phyloP scores from a whole-genome alignment of 306 rosid genomes.

The Malus asiatica region DNA sequence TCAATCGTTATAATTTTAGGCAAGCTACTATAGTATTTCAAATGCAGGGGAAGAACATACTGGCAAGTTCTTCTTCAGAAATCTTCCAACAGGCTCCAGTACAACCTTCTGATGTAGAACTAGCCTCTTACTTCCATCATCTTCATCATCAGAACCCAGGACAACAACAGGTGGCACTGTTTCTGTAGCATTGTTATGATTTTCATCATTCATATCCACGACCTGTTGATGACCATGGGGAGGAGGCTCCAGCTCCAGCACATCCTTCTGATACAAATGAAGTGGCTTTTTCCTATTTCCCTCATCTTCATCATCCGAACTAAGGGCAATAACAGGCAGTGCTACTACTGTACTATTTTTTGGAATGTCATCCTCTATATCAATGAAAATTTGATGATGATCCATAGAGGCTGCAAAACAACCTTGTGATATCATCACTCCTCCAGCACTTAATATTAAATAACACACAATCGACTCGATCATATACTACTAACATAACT shows the following conservation, averaged over 20 bases:
- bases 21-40: neutral
- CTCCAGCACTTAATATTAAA: neutral
- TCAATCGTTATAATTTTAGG: neutral
- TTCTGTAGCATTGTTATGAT: no score
- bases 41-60: constrained; percentile 21
- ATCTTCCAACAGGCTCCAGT: constrained; percentile 37
- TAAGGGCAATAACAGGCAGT: neutral
- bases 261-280: neutral
- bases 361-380: neutral
- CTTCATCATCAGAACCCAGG: neutral
- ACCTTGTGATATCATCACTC: neutral
- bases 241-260: neutral
- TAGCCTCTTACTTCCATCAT: neutral
- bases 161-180: neutral
- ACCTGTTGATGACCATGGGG: neutral
- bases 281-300: neutral
- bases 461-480: neutral
- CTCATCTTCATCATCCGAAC: neutral
- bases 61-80: constrained; percentile 56
- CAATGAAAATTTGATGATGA: neutral
- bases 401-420: neutral
- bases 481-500: neutral
- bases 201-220: no score
- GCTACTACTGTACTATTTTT: neutral
- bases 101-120: neutral